phyloP scores from a whole-genome alignment of 2,329 filamentous ascomycete species.

The Diplodia mutila region DNA sequence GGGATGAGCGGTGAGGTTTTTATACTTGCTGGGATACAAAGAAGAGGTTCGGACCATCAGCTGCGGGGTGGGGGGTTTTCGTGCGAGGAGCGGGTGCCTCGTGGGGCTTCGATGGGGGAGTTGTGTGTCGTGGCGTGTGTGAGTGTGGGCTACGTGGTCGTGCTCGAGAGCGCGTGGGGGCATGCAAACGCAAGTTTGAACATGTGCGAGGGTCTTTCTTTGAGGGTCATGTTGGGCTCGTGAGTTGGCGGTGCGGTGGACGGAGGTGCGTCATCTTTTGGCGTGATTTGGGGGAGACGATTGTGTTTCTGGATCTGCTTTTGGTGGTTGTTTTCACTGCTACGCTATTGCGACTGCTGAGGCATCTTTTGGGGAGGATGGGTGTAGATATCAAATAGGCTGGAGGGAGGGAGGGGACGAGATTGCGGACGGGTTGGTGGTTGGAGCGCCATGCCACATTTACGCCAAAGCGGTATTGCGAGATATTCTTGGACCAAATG shows the following conservation, averaged over 20 bases:
- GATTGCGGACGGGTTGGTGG: too few relatives aligned
- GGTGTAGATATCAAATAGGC: too few relatives aligned
- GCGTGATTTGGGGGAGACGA: background rate
- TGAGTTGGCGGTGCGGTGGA: background rate
- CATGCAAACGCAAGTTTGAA: background rate
- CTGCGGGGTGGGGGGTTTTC: background rate
- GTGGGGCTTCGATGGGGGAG: background rate
- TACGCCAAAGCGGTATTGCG: too few relatives aligned
- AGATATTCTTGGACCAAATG: too few relatives aligned
- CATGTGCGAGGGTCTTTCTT: background rate
- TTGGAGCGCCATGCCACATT: too few relatives aligned
- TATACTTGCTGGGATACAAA: background rate
- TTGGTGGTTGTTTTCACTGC: background rate
- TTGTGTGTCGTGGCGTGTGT: background rate
- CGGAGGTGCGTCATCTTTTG: background rate
- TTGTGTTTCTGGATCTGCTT: background rate
- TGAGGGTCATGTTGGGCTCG: background rate
- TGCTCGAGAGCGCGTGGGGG: background rate
- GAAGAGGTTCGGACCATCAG: background rate
- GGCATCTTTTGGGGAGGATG: too few relatives aligned
- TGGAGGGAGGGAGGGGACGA: too few relatives aligned
- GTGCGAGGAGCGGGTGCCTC: background rate
- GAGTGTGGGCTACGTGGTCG: background rate
- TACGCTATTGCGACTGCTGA: too few relatives aligned
- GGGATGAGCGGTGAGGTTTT: background rate